Conservation (phyloP, 2,329 filamentous ascomycete genomes). For the Apiospora kogelbergensis region DNA sequence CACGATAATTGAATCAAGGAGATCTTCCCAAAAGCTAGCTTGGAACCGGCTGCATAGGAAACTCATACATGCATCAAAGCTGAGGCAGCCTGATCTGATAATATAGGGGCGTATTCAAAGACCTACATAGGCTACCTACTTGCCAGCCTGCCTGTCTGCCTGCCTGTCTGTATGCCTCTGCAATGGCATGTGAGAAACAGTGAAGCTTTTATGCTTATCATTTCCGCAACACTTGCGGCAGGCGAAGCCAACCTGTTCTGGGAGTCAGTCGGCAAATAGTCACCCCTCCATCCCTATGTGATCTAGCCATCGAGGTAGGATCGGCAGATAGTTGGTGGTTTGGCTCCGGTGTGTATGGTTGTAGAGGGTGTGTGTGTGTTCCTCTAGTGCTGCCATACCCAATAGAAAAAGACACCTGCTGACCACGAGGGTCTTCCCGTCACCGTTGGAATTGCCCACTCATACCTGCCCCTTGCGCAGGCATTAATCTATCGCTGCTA, state of each 20-base stretch:
- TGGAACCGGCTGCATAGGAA: neutral
- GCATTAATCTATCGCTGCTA: neutral
- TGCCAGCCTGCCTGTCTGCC: neutral
- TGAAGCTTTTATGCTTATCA: neutral
- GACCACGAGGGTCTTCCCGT: slow-evolving; percentile 1
- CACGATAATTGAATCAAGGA: neutral
- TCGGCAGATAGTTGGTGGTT: neutral
- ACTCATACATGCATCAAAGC: neutral
- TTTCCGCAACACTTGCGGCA: neutral
- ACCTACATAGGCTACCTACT: neutral
- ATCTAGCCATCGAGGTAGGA: neutral
- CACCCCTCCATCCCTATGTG: neutral
- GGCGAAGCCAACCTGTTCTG: neutral
- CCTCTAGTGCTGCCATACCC: neutral
- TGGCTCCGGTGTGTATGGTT: neutral
- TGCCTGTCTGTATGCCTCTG: neutral
- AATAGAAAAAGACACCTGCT: neutral
- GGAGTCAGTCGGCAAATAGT: neutral
- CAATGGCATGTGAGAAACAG: neutral
- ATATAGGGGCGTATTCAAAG: neutral
- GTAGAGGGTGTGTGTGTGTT: neutral
- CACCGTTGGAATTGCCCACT: neutral
- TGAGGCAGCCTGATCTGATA: neutral
- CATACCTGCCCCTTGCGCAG: neutral
- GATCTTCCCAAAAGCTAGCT: neutral